phyloP scores from a whole-genome alignment of 2,329 filamentous ascomycete species.

The Huntiella omanensis region DNA sequence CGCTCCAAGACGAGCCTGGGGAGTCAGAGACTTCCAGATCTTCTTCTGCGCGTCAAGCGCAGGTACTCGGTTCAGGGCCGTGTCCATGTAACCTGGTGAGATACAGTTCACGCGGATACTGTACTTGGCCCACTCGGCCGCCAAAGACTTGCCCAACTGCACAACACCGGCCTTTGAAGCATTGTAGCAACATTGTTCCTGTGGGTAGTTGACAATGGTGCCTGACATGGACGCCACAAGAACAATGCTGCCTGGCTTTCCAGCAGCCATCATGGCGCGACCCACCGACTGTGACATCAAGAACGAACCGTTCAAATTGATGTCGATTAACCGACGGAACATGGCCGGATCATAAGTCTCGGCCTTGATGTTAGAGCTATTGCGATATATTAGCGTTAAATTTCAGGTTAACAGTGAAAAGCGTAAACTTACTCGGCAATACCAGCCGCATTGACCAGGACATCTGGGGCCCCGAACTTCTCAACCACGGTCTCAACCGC shows the following conservation, averaged over 20 bases:
- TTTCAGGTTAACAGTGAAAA: constrained; percentile 18
- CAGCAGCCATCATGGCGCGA: constrained; percentile 52
- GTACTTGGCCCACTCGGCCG: constrained; percentile 69
- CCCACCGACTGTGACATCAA: constrained; percentile 56
- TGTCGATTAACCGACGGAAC: constrained; percentile 63
- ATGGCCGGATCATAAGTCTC: constrained; percentile 58
- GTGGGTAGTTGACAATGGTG: constrained; percentile 69
- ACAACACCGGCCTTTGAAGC: constrained; percentile 67
- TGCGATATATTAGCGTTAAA: constrained; percentile 7
- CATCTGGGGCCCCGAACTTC: constrained; percentile 50
- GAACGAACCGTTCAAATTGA: constrained; percentile 67
- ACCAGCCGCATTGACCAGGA: constrained; percentile 63
- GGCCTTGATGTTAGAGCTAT: constrained; percentile 56
- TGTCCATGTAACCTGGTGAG: constrained; percentile 76
- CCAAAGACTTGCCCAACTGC: constrained; percentile 61
- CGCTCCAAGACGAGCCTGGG: constrained; percentile 51
- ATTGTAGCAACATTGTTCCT: constrained; percentile 71
- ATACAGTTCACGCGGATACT: constrained; percentile 70
- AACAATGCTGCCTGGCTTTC: constrained; percentile 54
- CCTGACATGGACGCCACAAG: constrained; percentile 69
- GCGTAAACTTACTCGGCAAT: constrained; percentile 40
- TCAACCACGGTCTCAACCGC: constrained; percentile 48
- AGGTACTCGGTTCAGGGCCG: constrained; percentile 58
- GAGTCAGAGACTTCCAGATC: constrained; percentile 58
- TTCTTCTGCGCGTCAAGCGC: constrained; percentile 66